A percentile compares a stretch with the other conserved stretches of the same genome.
Evolutionary conservation across 2,329 filamentous ascomycete genomes (phyloP).

Genomic region (Chaetomiaceae sp.): DNA sequence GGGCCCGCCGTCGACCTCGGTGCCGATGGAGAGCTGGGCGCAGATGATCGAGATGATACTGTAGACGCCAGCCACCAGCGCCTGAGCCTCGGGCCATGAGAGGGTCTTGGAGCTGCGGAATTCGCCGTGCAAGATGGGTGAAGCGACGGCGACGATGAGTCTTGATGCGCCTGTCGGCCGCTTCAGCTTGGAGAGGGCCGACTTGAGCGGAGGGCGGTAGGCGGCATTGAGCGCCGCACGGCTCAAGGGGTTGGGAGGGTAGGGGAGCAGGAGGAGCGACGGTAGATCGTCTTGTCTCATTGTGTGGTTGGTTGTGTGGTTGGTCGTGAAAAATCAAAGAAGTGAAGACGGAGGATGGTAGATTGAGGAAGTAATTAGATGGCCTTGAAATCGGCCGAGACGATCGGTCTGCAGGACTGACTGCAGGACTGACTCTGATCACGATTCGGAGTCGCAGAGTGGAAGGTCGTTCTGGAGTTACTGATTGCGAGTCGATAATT

Average conservation of each 20-base stretch:
- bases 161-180: conserved; percentile 33
- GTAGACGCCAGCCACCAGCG: conserved; percentile 73
- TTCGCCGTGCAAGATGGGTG: conserved; percentile 54
- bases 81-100: conserved; percentile 64
- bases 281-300: conserved; percentile 32
- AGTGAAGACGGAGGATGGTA: no score
- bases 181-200: conserved; percentile 48
- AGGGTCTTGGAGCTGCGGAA: conserved; percentile 47
- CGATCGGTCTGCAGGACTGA: no score
- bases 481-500: no score
- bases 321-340: conserved; percentile 2
- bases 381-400: no score
- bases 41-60: conserved; percentile 70
- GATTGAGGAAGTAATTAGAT: no score
- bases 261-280: conserved; percentile 59
- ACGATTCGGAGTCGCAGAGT: no score
- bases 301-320: not conserved
- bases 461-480: no score
- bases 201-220: conserved; percentile 55
- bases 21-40: conserved; percentile 55
- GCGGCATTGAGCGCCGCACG: conserved; percentile 50
- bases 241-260: conserved; percentile 53
- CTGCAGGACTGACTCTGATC: no score
- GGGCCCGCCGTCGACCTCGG: conserved; percentile 51
- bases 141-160: conserved; percentile 55